Evolutionary conservation across 176 grass and related monocot genomes (phyloP).

Genomic region (Calamus simplicifolius): DNA sequence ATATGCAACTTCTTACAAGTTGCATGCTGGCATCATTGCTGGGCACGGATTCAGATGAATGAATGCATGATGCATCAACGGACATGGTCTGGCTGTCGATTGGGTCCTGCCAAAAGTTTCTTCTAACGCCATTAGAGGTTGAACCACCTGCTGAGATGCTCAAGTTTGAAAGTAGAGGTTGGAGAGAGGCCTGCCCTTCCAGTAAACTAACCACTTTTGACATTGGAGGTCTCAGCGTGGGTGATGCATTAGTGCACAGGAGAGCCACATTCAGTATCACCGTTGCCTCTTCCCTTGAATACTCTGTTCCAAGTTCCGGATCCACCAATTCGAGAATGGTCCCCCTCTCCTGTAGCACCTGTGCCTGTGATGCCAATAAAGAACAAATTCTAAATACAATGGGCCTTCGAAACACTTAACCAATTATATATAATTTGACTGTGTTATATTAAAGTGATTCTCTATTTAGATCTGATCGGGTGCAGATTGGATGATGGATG

Average conservation of each 20-base stretch:
- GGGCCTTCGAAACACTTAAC: no score
- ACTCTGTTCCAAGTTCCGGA: slow-evolving; percentile 54
- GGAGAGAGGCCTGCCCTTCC: slow-evolving; percentile 45
- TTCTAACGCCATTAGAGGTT: slow-evolving; percentile 29
- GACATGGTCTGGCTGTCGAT: slow-evolving; percentile 37
- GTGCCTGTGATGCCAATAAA: slow-evolving; percentile 38
- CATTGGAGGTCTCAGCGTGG: slow-evolving; percentile 83
- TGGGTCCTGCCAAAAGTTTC: slow-evolving; percentile 66
- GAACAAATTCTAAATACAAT: no score
- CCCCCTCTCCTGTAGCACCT: slow-evolving; percentile 68
- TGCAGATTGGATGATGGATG: no score
- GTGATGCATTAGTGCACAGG: slow-evolving; percentile 67
- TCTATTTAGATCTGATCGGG: no score
- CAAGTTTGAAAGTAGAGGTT: slow-evolving; percentile 51
- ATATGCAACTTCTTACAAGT: neutral
- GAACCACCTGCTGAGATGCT: slow-evolving; percentile 30
- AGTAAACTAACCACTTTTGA: slow-evolving; percentile 78
- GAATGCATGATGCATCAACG: slow-evolving; percentile 21
- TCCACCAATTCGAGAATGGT: slow-evolving; percentile 75
- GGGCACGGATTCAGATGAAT: neutral
- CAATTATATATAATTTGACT: no score
- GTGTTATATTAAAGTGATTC: no score
- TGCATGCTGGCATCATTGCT: slow-evolving; percentile 27
- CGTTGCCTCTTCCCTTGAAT: slow-evolving; percentile 64
- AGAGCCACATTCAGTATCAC: slow-evolving; percentile 72